Conservation (phyloP, 345 rosid genomes). For the Dipteronia sinensis region DNA sequence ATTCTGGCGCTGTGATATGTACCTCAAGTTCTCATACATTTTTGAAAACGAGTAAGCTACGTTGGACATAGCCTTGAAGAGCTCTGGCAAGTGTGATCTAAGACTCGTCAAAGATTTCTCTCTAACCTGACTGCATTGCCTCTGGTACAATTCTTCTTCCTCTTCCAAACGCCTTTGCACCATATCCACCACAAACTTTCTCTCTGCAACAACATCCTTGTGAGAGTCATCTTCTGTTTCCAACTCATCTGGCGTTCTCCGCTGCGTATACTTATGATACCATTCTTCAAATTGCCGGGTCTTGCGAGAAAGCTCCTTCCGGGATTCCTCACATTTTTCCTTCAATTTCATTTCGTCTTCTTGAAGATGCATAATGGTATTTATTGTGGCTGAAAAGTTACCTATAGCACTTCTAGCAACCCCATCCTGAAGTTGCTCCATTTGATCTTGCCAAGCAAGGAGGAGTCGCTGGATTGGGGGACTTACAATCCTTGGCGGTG, state of each 20-base stretch:
- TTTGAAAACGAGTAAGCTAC: constrained; percentile 53
- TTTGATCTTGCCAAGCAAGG: constrained; percentile 57
- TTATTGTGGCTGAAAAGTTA: constrained; percentile 64
- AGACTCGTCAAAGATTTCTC: constrained; percentile 77
- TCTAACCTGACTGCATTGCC: constrained; percentile 70
- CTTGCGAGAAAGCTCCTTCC: constrained; percentile 58
- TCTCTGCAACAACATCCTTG: constrained; percentile 51
- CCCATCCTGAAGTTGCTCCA: constrained; percentile 68
- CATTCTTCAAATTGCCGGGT: constrained; percentile 65
- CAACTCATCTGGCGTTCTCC: constrained; percentile 50
- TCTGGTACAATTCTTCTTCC: constrained; percentile 62
- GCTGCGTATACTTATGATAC: constrained; percentile 53
- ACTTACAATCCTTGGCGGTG: constrained; percentile 67
- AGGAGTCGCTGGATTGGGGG: constrained; percentile 74
- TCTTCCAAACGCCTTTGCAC: constrained; percentile 60
- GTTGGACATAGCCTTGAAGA: constrained; percentile 57
- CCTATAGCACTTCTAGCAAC: constrained; percentile 63
- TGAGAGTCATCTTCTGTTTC: constrained; percentile 44
- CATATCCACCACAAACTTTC: constrained; percentile 46
- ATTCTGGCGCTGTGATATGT: constrained; percentile 13
- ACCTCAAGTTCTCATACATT: constrained; percentile 46
- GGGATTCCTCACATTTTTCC: constrained; percentile 60
- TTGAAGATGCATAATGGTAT: constrained; percentile 64
- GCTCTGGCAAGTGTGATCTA: constrained; percentile 69
- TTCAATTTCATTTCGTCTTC: constrained; percentile 60